phyloP scores from a whole-genome alignment of 2,329 filamentous ascomycete species.

The Ophiosphaerella herpotricha region DNA sequence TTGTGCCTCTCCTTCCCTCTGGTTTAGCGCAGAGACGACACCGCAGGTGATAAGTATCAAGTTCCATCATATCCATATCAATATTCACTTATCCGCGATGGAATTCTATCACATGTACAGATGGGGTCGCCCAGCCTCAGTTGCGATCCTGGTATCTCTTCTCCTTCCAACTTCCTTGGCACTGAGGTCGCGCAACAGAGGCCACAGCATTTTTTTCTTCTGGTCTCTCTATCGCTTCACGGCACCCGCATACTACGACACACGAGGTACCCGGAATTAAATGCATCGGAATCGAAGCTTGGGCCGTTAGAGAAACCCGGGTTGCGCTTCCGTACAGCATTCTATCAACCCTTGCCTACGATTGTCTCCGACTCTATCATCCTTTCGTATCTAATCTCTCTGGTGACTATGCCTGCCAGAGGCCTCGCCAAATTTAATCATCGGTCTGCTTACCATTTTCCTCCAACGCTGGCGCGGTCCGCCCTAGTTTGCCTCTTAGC shows the following conservation, averaged over 20 bases:
- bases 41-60: too few relatives aligned
- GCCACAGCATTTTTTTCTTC: neutral
- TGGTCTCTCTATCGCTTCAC: neutral
- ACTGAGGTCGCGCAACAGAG: neutral
- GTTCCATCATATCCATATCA: too few relatives aligned
- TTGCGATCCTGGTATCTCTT: too few relatives aligned
- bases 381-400: neutral
- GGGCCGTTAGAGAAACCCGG: neutral
- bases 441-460: slow-evolving; percentile 11
- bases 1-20: too few relatives aligned
- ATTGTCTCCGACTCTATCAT: neutral
- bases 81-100: too few relatives aligned
- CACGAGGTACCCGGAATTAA: neutral
- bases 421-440: neutral
- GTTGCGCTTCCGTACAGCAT: neutral
- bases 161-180: neutral
- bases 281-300: neutral
- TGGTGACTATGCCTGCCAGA: neutral
- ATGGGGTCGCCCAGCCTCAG: too few relatives aligned
- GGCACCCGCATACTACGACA: neutral
- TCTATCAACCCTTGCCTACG: neutral
- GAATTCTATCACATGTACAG: too few relatives aligned
- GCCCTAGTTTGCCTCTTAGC: slow-evolving; percentile 13
- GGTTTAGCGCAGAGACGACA: too few relatives aligned
- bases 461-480: slow-evolving; percentile 11